Base-by-base conservation (phyloP, 2,329 filamentous ascomycete species). In the Botrytis aclada region DNA sequence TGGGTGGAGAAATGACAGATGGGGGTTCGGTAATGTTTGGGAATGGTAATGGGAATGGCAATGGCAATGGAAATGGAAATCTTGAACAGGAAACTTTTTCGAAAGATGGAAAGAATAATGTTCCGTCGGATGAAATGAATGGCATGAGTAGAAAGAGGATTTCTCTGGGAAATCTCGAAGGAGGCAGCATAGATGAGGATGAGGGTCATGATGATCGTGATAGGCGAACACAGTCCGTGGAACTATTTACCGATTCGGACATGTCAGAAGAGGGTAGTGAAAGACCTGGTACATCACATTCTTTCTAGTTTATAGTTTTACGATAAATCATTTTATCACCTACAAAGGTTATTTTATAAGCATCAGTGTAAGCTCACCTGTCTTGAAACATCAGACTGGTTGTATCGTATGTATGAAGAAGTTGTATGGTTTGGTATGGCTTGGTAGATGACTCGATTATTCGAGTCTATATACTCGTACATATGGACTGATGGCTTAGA, bases 161-260 rank as follows among this genome's bases (percentile, higher is more conserved):
- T 45, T 34, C 29, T 34, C 29, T 39, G 10, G 54, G 51, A 25
- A 69, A 60, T 34, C 25, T 29, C 16, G 39, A 29, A 22, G 25
- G 25, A 22, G 39, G 12, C 16, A 25, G 25, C n/a, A 29, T 32
- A 29, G 51, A 56, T 56, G 51, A 20, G 51, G 51, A 56, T 56
- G 51, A 20, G 51, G 25, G 6, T 14, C 18, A 34, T 43, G 47
- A 41, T 54, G 65, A 67, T 54, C 34, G 25, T 41, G 45, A 69
- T 69, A 60, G 66, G 54, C 66, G 66, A 61, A 54, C 51, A 45
- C 66, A 69, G 25, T 69, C 66, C 22, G 60, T 65, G 43, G 69
- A 71, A 41, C 34, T 51, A 6, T 73, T 72, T 22, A 73, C 73
- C 34, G 74, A 75, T 64, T 75, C 72, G 14, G 75, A 76, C 37